Conservation (phyloP, 73 alveolate genomes). For the Paramecium sexaurelia region DNA sequence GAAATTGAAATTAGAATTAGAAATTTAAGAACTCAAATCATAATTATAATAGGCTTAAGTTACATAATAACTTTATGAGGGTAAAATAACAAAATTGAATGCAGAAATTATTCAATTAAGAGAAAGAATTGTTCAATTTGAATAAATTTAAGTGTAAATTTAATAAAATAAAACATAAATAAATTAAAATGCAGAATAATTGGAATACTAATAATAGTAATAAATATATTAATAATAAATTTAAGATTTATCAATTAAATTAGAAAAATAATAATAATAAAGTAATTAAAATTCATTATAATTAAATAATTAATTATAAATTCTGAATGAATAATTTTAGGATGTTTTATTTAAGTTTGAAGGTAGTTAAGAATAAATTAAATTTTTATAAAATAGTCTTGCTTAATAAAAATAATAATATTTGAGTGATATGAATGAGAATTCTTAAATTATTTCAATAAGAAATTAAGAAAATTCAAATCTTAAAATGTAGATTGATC, state of each 20-base stretch:
- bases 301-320: not conserved
- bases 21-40: not conserved
- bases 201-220: too few species aligned
- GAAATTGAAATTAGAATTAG: slow-evolving; percentile 1
- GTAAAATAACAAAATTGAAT: not conserved
- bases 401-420: not conserved
- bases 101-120: not conserved
- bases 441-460: not conserved
- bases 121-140: not conserved
- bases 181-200: not conserved
- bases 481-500: not conserved
- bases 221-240: not conserved
- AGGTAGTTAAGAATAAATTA: not conserved
- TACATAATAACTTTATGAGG: not conserved
- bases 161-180: not conserved
- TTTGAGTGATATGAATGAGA: not conserved
- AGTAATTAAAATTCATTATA: not conserved
- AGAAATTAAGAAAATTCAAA: not conserved
- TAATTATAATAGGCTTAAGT: not conserved
- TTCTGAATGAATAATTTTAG: not conserved
- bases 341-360: not conserved
- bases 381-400: not conserved
- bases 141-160: not conserved
- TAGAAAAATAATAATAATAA: not conserved
- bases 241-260: not conserved